Percentiles rank a stretch among this genome's conserved stretches.
Conservation (phyloP, 2,329 filamentous ascomycete species). For the Verticillium albo-atrum region DNA sequence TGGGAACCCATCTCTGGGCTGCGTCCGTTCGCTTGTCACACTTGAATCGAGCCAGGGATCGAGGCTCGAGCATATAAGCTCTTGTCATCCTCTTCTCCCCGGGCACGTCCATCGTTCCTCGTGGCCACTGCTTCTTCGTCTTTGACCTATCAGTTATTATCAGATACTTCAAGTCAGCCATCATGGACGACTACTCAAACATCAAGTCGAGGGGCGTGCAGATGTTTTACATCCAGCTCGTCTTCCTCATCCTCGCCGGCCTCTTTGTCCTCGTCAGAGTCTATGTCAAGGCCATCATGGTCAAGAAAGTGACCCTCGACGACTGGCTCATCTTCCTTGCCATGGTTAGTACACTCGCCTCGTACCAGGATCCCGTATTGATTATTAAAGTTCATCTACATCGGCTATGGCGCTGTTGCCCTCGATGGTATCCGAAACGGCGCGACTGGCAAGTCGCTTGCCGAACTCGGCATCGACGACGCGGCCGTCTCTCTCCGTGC, state of each 20-base stretch:
- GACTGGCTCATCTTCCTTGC: slow-evolving; percentile 43
- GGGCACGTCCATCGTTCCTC: neutral
- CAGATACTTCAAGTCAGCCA: neutral
- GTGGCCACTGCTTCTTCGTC: neutral
- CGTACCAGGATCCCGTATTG: neutral
- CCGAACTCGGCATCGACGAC: slow-evolving; percentile 14
- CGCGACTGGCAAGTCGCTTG: slow-evolving; percentile 12
- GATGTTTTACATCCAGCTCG: slow-evolving; percentile 15
- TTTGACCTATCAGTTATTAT: neutral
- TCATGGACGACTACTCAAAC: neutral
- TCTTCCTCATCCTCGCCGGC: slow-evolving; percentile 28
- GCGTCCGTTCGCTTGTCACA: neutral
- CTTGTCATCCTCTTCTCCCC: neutral
- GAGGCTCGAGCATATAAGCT: neutral
- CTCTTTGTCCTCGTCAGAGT: slow-evolving; percentile 34
- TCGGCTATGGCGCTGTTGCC: slow-evolving; percentile 23
- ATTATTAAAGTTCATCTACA: slow-evolving; percentile 33
- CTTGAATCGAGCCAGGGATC: neutral
- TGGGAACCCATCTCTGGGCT: neutral
- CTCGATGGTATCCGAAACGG: slow-evolving; percentile 24
- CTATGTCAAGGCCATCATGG: slow-evolving; percentile 37
- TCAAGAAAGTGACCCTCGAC: slow-evolving; percentile 37
- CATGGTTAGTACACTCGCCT: slow-evolving; percentile 28
- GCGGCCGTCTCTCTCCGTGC: slow-evolving; percentile 22
- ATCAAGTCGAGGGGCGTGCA: slow-evolving; percentile 7